phyloP scores from a whole-genome alignment of 2,329 filamentous ascomycete species.

The Cordyceps farinosa region DNA sequence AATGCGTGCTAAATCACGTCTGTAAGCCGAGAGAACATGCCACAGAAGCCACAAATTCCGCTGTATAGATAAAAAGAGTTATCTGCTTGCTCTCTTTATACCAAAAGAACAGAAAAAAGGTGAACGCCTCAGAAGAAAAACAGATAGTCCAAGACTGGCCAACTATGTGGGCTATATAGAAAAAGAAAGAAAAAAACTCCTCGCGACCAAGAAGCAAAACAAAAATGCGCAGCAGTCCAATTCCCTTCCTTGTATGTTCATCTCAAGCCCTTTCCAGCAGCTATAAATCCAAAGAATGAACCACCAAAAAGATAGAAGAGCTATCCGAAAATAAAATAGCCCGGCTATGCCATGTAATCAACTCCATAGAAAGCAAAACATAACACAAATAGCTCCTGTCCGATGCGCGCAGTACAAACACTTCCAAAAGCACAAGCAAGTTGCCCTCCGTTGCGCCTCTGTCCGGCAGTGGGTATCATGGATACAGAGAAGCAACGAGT shows the following conservation, averaged over 20 bases:
- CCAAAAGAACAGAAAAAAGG: not conserved
- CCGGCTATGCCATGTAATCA: slow-evolving; percentile 8
- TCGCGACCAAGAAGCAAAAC: not conserved
- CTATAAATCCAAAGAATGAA: not conserved
- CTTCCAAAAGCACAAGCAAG: not conserved
- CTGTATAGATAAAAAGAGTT: not conserved
- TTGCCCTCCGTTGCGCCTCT: not conserved
- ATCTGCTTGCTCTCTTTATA: slow-evolving; percentile 1
- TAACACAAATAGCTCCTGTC: not conserved
- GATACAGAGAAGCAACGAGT: not conserved
- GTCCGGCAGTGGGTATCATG: slow-evolving; percentile 8
- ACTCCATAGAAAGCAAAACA: slow-evolving; percentile 1
- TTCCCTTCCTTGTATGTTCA: not conserved
- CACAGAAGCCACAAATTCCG: not conserved
- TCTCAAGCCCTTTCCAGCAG: not conserved
- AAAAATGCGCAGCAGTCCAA: not conserved
- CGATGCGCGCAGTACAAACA: not conserved
- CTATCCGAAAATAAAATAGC: not conserved
- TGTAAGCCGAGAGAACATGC: not conserved
- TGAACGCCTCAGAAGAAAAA: not conserved
- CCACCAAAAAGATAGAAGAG: not conserved
- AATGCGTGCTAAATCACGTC: not conserved
- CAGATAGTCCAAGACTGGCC: not conserved
- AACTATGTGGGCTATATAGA: not conserved
- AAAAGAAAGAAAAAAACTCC: not conserved